Evolutionary conservation across 306 rosid species (phyloP), one percentile per base, ranked within the genome.

Genomic region (Aeschynomene evenia): DNA sequence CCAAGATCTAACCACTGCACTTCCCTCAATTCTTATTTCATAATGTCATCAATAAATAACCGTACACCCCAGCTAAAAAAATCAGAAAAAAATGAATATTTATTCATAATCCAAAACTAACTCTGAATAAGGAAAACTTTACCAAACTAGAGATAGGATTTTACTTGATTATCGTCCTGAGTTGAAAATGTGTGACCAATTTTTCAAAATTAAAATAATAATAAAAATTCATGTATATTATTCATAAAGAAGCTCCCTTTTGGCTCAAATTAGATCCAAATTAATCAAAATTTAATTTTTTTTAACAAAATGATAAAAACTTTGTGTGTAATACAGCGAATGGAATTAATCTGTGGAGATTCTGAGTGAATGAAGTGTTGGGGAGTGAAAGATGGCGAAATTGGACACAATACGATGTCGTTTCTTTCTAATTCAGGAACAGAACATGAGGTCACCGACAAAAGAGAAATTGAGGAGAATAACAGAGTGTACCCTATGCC

Each of bases 391-490:
- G 7, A 50, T 31, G 16, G n/a, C n/a, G 1, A 23, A 61, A 61
- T 43, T 48, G 53, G 4, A 56, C 18, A 23, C 11, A 19, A 31
- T 11, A n/a, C 22, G 60, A 50, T 42, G 65, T 57, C 9, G 14
- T 66, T 58, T 3, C 12, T 50, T 58, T 28, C 12, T 2, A 51
- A 71, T 40, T 57, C 9, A 50, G 50, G 64, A 81, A 33, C 15
- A 69, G 70, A 58, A 37, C 24, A 6, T 37, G 18, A 8, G 49
- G 36, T 71, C 81, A 75, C 86, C 88, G 92, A 88, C 85, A 82
- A 61, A n/a, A 82, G 14, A 42, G 1, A 55, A 55, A 12, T 7
- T 26, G 66, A 68, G 6, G 9, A 22, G 10, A 19, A 57, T 6
- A 33, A 55, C 49, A 43, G 31, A 28, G 31, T 28, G 31, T 28